A percentile compares a stretch with the other conserved stretches of the same genome.
These are phyloP conservation scores for Curvularia sp. DNA, from an alignment of 2,329 filamentous ascomycete genomes.

Conservation along the genomic window DNA sequence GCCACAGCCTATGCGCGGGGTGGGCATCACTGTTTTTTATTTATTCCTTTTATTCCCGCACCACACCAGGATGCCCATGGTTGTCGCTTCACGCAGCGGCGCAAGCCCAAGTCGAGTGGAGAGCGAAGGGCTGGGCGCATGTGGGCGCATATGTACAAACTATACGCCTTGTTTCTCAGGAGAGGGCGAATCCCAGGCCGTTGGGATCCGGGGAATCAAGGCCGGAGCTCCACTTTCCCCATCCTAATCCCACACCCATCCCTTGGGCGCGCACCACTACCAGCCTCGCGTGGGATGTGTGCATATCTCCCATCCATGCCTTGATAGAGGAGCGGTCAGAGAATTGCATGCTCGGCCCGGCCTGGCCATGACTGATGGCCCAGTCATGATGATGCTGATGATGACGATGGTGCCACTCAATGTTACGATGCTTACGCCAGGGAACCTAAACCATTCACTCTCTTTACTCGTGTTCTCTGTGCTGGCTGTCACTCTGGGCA, in stretches of 20 bases:
- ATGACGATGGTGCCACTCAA: neutral
- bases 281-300: constrained; percentile 38
- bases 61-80: constrained; percentile 6
- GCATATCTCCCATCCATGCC: constrained; percentile 14
- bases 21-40: neutral
- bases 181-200: constrained; percentile 24
- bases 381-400: neutral
- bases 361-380: neutral
- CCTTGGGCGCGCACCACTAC: constrained; percentile 15
- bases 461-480: neutral
- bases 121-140: neutral
- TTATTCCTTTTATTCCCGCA: constrained; percentile 13
- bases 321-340: constrained; percentile 35
- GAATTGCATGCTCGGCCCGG: constrained; percentile 23
- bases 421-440: constrained; percentile 11
- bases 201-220: constrained; percentile 35
- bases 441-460: constrained; percentile 9
- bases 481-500: constrained; percentile 4
- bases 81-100: neutral
- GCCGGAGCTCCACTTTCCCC: constrained; percentile 34
- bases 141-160: neutral
- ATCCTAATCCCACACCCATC: constrained; percentile 13
- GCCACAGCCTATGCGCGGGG: constrained; percentile 9
- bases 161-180: constrained; percentile 24
- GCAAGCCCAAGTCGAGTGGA: neutral